Percentiles rank a stretch among this genome's conserved stretches.
phyloP scores from a whole-genome alignment of 805 yeast genomes.

The Debaryomyces castellii region DNA sequence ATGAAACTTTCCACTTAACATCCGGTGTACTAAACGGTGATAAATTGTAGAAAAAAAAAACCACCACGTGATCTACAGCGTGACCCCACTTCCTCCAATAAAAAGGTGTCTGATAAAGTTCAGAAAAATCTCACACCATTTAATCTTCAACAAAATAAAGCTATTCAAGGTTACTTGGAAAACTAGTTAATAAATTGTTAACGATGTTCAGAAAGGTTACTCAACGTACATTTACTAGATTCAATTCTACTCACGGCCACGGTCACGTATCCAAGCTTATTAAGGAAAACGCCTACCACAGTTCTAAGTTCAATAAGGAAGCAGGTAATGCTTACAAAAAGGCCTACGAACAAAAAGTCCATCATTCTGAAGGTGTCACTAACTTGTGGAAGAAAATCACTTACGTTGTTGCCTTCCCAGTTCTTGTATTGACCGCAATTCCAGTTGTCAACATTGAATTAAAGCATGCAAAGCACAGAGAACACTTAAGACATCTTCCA shows the following conservation, averaged over 20 bases:
- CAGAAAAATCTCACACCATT: conserved; percentile 17
- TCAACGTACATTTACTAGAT: conserved; percentile 40
- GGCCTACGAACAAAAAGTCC: conserved; percentile 59
- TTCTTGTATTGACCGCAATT: conserved; percentile 69
- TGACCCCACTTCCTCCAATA: conserved; percentile 9
- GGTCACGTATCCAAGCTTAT: conserved; percentile 42
- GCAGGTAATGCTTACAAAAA: conserved; percentile 73
- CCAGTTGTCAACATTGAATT: conserved; percentile 81
- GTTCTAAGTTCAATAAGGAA: conserved; percentile 44
- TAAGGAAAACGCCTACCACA: conserved; percentile 39
- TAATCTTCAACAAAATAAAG: conserved; percentile 2
- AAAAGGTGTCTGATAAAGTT: conserved; percentile 6
- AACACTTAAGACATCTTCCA: conserved; percentile 65
- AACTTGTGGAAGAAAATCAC: conserved; percentile 85
- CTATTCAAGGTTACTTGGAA: neutral
- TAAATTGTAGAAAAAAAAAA: too few relatives aligned
- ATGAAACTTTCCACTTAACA: neutral
- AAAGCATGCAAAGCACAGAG: conserved; percentile 89
- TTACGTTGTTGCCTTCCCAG: conserved; percentile 77
- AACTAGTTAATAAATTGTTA: conserved; percentile 1
- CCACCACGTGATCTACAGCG: neutral
- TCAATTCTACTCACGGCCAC: conserved; percentile 37
- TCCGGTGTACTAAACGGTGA: too few relatives aligned
- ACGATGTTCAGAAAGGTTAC: conserved; percentile 36
- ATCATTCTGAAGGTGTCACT: conserved; percentile 79